These are phyloP conservation scores for Blastocystis sp. DNA, from an alignment of 352 stramenopile species.

Conservation along the genomic window DNA sequence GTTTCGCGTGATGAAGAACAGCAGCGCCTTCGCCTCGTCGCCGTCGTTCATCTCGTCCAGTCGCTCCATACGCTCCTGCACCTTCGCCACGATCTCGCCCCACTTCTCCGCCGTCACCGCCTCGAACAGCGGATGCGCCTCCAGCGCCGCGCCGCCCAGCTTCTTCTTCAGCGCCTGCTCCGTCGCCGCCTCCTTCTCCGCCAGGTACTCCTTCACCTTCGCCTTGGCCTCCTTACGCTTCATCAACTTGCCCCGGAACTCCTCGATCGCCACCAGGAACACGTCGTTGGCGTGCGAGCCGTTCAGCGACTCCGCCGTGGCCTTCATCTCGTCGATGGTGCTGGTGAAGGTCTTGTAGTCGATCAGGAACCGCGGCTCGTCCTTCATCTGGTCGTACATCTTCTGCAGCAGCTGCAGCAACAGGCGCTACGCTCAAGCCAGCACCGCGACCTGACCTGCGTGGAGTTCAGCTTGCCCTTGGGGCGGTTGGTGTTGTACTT, in stretches of 20 bases:
- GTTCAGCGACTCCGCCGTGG: neutral
- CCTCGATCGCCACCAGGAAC: conserved; percentile 4
- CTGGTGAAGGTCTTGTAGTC: conserved; percentile 50
- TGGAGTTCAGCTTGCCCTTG: conserved; percentile 34
- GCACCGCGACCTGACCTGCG: neutral
- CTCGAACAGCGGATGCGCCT: conserved; percentile 14
- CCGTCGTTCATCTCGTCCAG: conserved; percentile 29
- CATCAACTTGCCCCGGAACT: neutral
- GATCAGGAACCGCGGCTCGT: neutral
- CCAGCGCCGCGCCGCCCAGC: neutral
- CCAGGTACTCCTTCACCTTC: neutral
- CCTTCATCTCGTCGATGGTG: neutral
- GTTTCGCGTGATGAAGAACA: conserved; percentile 17
- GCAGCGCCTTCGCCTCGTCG: neutral
- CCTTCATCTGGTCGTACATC: conserved; percentile 17
- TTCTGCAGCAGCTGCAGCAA: neutral
- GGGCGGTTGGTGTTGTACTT: conserved; percentile 47
- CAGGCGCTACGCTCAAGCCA: neutral
- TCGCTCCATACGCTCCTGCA: neutral
- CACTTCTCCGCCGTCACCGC: neutral
- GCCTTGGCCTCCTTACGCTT: conserved; percentile 7
- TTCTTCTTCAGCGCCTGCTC: too few relatives aligned
- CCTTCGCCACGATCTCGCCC: neutral
- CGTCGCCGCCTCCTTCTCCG: too few relatives aligned
- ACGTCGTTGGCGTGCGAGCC: conserved; percentile 14